phyloP scores from a whole-genome alignment of 164 flowering plant genomes.

The Cinnamomum micranthum region DNA sequence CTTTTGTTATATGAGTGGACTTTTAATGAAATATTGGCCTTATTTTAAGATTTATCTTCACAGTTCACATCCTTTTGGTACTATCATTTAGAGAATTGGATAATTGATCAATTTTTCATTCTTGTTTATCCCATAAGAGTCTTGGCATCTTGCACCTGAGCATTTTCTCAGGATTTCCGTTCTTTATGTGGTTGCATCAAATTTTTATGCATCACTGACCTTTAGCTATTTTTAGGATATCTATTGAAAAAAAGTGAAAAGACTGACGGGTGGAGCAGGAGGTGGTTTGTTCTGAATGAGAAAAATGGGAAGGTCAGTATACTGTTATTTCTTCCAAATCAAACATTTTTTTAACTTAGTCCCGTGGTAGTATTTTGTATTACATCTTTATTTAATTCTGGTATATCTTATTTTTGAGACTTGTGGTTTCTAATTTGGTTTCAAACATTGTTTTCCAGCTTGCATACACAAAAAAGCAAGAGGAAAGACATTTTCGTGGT shows the following conservation, averaged over 20 bases:
- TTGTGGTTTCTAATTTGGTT: neutral
- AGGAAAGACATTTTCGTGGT: constrained; percentile 90
- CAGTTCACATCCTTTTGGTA: no score
- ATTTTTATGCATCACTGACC: neutral
- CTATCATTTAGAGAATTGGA: no score
- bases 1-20: no score
- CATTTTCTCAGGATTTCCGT: no score
- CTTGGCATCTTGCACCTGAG: neutral
- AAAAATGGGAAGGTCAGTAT: constrained; percentile 85
- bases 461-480: constrained; percentile 98
- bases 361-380: neutral
- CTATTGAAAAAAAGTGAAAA: constrained; percentile 88
- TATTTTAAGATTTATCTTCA: no score
- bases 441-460: constrained; percentile 48
- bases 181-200: neutral
- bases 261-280: constrained; percentile 86
- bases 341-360: neutral
- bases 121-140: no score
- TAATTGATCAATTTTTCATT: no score
- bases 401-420: neutral
- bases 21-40: no score
- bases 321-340: neutral
- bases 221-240: constrained; percentile 47
- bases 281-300: constrained; percentile 98
- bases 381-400: neutral